Percentiles rank a stretch among this genome's conserved stretches.
Conservation (phyloP, 2,329 filamentous ascomycete genomes). For the Cercospora zeae-maydis region DNA sequence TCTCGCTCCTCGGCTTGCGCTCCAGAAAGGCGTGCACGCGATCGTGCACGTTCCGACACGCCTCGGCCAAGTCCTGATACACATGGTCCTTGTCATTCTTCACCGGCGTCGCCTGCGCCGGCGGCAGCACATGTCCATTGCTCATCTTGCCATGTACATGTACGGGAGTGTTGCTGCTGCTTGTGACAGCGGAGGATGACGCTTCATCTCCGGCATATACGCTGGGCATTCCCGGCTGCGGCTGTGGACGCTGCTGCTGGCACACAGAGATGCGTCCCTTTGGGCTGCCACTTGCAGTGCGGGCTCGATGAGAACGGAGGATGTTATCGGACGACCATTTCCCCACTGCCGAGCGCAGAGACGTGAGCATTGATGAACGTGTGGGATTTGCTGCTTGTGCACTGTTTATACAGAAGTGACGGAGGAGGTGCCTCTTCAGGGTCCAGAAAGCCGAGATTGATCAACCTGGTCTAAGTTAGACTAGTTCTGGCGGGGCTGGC, state of each 20-base stretch:
- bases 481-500: slow-evolving; percentile 1
- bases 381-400: too few relatives aligned
- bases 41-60: slow-evolving; percentile 52
- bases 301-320: slow-evolving; percentile 1
- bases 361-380: background rate
- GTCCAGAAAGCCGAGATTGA: slow-evolving; percentile 8
- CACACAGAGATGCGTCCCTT: slow-evolving; percentile 4
- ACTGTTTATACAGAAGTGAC: too few relatives aligned
- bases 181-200: background rate
- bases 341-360: slow-evolving; percentile 2
- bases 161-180: background rate
- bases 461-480: background rate
- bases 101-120: background rate
- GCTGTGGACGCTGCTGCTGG: background rate
- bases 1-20: slow-evolving; percentile 54
- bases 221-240: slow-evolving; percentile 12
- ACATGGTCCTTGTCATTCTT: slow-evolving; percentile 7
- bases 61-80: slow-evolving; percentile 34
- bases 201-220: slow-evolving; percentile 7
- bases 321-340: slow-evolving; percentile 10
- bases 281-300: background rate
- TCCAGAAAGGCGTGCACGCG: slow-evolving; percentile 65
- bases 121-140: slow-evolving; percentile 2
- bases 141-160: background rate
- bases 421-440: background rate